Conservation (phyloP, 306 rosid genomes). For the Luffa acutangula region DNA sequence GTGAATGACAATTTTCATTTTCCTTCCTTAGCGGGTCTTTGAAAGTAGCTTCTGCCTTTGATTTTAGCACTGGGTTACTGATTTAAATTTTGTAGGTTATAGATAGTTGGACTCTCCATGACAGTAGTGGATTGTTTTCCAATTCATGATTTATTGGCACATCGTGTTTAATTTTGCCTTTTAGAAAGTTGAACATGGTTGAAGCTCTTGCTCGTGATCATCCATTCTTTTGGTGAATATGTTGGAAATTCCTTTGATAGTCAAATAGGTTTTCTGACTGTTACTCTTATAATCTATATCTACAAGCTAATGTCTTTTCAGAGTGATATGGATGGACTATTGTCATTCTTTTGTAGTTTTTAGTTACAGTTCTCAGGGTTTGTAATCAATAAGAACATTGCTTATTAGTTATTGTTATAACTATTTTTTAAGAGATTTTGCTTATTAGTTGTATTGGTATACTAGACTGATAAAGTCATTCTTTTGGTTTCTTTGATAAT, state of each 20-base stretch:
- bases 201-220: not conserved
- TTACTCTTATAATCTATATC: not conserved
- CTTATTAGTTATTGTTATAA: too few relatives aligned
- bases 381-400: not conserved
- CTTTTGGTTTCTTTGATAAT: not conserved
- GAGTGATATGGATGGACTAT: not conserved
- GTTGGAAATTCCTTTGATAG: not conserved
- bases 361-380: not conserved
- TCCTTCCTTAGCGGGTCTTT: not conserved
- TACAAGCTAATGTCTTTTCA: not conserved
- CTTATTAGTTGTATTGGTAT: too few relatives aligned
- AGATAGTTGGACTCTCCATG: not conserved
- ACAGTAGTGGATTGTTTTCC: not conserved
- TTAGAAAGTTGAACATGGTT: not conserved
- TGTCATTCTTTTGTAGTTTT: not conserved
- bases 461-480: not conserved
- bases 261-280: not conserved
- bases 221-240: not conserved
- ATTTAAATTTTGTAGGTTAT: not conserved
- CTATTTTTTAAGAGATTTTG: too few relatives aligned
- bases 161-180: not conserved
- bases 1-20: not conserved
- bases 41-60: not conserved
- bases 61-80: not conserved
- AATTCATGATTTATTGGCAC: not conserved